A percentile compares a stretch with the other conserved stretches of the same genome.
Conservation (phyloP, 1,284 basidiomycete species). For the Sanguinoderma infundibulare region DNA sequence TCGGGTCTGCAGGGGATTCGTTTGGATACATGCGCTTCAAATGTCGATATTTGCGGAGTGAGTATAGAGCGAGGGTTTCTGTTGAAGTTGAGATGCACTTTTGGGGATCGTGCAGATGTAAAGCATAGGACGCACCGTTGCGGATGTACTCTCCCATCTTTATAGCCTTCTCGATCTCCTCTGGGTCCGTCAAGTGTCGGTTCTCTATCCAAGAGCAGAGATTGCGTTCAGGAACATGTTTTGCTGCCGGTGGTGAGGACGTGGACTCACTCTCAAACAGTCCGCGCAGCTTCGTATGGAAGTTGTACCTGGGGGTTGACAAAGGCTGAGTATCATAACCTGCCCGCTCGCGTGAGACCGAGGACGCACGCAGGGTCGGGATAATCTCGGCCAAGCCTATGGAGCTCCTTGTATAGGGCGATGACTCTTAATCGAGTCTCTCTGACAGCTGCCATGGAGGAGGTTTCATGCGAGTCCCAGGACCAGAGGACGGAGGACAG, state of each 20-base stretch:
- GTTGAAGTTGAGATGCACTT: conserved; percentile 7
- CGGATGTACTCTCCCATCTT: conserved; percentile 87
- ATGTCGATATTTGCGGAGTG: conserved; percentile 86
- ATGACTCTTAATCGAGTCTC: conserved; percentile 60
- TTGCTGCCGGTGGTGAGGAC: not conserved
- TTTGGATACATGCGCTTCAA: conserved; percentile 74
- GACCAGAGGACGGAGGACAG: not conserved
- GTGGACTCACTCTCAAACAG: conserved; percentile 69
- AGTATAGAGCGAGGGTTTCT: conserved; percentile 89
- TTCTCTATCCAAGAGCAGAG: conserved; percentile 58
- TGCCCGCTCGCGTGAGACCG: conserved; percentile 1
- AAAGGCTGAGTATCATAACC: not conserved
- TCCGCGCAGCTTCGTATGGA: conserved; percentile 68
- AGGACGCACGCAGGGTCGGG: conserved; percentile 71
- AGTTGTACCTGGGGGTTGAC: conserved; percentile 63
- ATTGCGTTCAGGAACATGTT: not conserved
- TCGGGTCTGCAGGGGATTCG: conserved; percentile 21
- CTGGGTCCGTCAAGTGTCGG: conserved; percentile 65
- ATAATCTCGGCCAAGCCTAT: conserved; percentile 77
- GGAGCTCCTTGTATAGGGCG: conserved; percentile 78
- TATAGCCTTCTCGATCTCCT: conserved; percentile 80
- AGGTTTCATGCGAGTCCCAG: conserved; percentile 9
- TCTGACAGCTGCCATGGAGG: conserved; percentile 36
- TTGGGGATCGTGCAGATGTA: not conserved
- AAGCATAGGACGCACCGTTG: conserved; percentile 63